Conservation (phyloP, 208 protist genomes). For the Porcisia deanei region DNA sequence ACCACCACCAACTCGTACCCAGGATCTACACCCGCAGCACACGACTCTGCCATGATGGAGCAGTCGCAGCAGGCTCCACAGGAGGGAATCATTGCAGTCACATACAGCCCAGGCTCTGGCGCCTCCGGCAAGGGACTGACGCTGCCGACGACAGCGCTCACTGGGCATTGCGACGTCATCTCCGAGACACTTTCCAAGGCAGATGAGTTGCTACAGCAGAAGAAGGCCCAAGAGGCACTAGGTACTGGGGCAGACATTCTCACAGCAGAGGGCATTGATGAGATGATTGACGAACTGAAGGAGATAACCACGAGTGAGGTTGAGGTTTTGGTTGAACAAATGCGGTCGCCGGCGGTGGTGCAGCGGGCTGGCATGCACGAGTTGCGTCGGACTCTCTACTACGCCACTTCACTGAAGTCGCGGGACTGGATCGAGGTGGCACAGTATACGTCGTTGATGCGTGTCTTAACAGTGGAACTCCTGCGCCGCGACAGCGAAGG, state of each 20-base stretch:
- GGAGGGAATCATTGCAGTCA: slow-evolving; percentile 43
- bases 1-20: neutral
- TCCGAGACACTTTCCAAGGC: slow-evolving; percentile 83
- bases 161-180: slow-evolving; percentile 76
- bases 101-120: slow-evolving; percentile 76
- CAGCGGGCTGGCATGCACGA: slow-evolving; percentile 90
- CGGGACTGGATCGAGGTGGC: slow-evolving; percentile 64
- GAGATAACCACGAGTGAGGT: slow-evolving; percentile 60
- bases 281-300: slow-evolving; percentile 82
- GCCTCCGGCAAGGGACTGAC: slow-evolving; percentile 44
- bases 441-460: slow-evolving; percentile 78
- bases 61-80: slow-evolving; percentile 1
- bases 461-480: slow-evolving; percentile 78
- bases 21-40: neutral
- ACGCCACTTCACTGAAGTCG: slow-evolving; percentile 73
- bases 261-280: slow-evolving; percentile 78
- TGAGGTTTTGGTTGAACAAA: slow-evolving; percentile 50
- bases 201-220: slow-evolving; percentile 79
- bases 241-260: slow-evolving; percentile 73
- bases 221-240: slow-evolving; percentile 71
- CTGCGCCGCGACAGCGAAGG: slow-evolving; percentile 82
- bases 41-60: slow-evolving; percentile 4
- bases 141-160: slow-evolving; percentile 71
- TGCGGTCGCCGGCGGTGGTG: slow-evolving; percentile 56
- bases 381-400: slow-evolving; percentile 85